phyloP scores from a whole-genome alignment of 2,329 filamentous ascomycete genomes.

The Trichoderma polysporum region DNA sequence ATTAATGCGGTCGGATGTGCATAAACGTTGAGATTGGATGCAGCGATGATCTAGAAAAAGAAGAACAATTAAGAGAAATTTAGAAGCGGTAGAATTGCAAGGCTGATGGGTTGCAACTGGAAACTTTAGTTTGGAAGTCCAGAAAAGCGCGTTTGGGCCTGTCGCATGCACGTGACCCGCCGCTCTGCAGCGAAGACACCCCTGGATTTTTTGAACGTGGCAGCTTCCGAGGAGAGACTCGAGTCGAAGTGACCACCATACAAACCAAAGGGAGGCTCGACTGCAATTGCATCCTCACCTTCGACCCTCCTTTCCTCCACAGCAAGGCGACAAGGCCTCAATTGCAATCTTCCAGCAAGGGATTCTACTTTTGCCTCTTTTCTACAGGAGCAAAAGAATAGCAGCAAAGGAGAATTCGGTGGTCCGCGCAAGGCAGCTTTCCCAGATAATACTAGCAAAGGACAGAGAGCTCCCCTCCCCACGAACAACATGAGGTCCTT shows the following conservation, averaged over 20 bases:
- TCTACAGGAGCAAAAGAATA: background rate
- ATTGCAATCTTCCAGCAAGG: background rate
- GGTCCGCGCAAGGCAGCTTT: background rate
- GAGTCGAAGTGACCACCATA: background rate
- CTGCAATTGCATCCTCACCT: conserved; percentile 3
- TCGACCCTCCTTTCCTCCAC: background rate
- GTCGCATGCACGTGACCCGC: conserved; percentile 36
- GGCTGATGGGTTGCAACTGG: background rate
- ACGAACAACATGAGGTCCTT: conserved; percentile 54
- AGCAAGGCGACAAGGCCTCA: background rate
- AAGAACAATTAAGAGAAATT: background rate
- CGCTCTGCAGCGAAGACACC: conserved; percentile 22
- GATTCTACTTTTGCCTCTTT: background rate
- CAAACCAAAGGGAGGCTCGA: background rate
- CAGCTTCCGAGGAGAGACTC: conserved; percentile 41
- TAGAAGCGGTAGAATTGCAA: background rate
- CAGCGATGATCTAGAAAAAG: background rate
- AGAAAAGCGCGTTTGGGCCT: conserved; percentile 8
- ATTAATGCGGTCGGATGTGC: background rate
- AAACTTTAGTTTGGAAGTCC: background rate
- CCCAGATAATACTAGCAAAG: background rate
- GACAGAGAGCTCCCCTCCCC: background rate
- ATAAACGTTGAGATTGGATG: background rate
- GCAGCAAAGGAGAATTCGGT: background rate
- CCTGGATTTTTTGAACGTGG: conserved; percentile 52